A percentile compares a stretch with the other conserved stretches of the same genome.
Conservation (phyloP, 192 early-diverging fungal species). For the Endogone sp. region DNA sequence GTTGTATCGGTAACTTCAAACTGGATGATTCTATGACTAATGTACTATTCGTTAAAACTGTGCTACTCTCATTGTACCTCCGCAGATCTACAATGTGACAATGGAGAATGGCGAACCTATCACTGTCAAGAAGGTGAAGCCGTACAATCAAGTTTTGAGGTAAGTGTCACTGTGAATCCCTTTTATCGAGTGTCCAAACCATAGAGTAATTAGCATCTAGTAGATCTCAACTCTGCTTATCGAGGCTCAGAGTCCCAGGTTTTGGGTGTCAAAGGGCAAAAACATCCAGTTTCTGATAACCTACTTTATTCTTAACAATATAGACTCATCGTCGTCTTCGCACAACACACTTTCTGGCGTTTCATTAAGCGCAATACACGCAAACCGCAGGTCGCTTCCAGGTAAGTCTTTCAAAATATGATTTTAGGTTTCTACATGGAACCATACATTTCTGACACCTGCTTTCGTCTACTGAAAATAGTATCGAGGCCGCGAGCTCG, state of each 20-base stretch:
- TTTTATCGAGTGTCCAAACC: too few relatives aligned
- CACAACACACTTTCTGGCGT: background rate
- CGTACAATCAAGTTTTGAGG: background rate
- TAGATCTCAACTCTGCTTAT: too few relatives aligned
- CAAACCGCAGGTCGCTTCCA: background rate
- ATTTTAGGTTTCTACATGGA: too few relatives aligned
- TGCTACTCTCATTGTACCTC: background rate
- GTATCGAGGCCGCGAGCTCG: background rate
- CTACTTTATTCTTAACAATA: too few relatives aligned
- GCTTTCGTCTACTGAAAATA: background rate
- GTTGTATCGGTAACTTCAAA: too few relatives aligned
- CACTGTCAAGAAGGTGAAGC: slow-evolving; percentile 6
- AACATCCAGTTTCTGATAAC: too few relatives aligned
- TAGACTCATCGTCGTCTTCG: background rate
- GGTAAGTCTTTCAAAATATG: background rate
- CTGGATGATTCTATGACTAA: background rate
- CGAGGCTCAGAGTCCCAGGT: too few relatives aligned
- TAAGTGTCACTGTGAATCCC: background rate
- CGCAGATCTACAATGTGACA: background rate
- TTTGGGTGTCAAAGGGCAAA: too few relatives aligned
- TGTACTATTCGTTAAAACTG: background rate
- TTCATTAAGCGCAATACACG: slow-evolving; percentile 1
- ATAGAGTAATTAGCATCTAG: too few relatives aligned
- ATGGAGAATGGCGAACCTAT: slow-evolving; percentile 2
- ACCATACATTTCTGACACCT: background rate